Conservation (phyloP, 805 yeast genomes). For the Wilhelminamyces savonicus region DNA sequence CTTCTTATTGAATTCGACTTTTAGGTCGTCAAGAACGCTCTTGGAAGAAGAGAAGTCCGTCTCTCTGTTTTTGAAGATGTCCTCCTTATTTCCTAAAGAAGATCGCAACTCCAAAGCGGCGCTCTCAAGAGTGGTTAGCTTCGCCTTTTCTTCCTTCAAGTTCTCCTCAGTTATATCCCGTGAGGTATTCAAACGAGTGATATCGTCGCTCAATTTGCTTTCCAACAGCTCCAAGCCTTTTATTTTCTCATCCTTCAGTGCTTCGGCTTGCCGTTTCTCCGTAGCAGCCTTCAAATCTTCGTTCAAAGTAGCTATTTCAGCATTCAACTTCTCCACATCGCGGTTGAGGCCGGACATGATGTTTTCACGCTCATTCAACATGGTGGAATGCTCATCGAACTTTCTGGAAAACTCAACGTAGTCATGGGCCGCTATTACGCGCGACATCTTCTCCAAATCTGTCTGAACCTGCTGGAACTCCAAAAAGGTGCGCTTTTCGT, state of each 20-base stretch:
- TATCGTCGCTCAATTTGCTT: slow-evolving; percentile 48
- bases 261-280: slow-evolving; percentile 48
- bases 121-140: slow-evolving; percentile 21
- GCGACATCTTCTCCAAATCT: slow-evolving; percentile 67
- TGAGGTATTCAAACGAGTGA: slow-evolving; percentile 65
- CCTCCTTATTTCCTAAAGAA: slow-evolving; percentile 28
- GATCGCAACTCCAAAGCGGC: slow-evolving; percentile 27
- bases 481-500: slow-evolving; percentile 73
- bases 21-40: slow-evolving; percentile 36
- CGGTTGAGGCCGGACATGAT: slow-evolving; percentile 35
- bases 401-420: slow-evolving; percentile 40
- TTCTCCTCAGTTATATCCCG: slow-evolving; percentile 53
- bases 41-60: slow-evolving; percentile 40
- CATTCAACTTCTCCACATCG: slow-evolving; percentile 39
- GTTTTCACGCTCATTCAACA: slow-evolving; percentile 35
- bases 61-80: slow-evolving; percentile 36
- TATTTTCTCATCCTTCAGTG: slow-evolving; percentile 53
- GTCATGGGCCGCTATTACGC: slow-evolving; percentile 74
- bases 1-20: slow-evolving; percentile 46
- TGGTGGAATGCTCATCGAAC: slow-evolving; percentile 37
- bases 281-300: slow-evolving; percentile 55
- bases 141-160: slow-evolving; percentile 36
- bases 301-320: slow-evolving; percentile 53
- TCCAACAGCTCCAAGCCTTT: slow-evolving; percentile 56
- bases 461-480: slow-evolving; percentile 84